Conservation (phyloP, 2,329 filamentous ascomycete species). For the Fusarium xylarioides region DNA sequence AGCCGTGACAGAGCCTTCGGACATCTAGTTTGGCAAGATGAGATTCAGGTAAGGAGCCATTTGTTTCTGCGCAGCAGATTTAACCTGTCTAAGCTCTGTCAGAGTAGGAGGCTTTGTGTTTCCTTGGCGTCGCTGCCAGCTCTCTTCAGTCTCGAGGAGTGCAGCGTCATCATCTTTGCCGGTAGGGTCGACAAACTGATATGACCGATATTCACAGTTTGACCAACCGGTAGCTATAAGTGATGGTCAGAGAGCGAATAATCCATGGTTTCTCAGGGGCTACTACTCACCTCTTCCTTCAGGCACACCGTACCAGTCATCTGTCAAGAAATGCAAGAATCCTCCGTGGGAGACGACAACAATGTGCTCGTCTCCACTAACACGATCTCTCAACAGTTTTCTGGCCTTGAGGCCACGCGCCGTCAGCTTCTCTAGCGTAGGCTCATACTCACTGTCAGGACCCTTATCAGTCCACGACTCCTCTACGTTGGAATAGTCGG, state of each 20-base stretch:
- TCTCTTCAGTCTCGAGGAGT: conserved; percentile 59
- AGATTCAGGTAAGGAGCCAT: conserved; percentile 49
- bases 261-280: neutral
- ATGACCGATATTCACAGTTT: conserved; percentile 78
- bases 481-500: conserved; percentile 70
- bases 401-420: conserved; percentile 69
- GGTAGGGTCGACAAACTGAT: conserved; percentile 65
- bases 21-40: conserved; percentile 8
- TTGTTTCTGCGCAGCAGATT: conserved; percentile 48
- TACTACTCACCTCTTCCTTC: conserved; percentile 50
- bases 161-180: conserved; percentile 59
- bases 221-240: conserved; percentile 74
- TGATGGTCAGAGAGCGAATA: conserved; percentile 5
- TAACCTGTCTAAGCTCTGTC: conserved; percentile 58
- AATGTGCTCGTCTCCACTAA: conserved; percentile 68
- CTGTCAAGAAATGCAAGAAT: conserved; percentile 84
- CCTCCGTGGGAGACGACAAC: conserved; percentile 84
- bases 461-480: conserved; percentile 78
- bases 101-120: conserved; percentile 52
- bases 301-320: conserved; percentile 76
- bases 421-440: conserved; percentile 62
- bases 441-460: conserved; percentile 54
- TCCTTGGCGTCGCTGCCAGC: conserved; percentile 57
- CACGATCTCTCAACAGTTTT: conserved; percentile 62
- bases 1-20: neutral